Conservation (phyloP, 352 stramenopile genomes). For the Plasmopara viticola region DNA sequence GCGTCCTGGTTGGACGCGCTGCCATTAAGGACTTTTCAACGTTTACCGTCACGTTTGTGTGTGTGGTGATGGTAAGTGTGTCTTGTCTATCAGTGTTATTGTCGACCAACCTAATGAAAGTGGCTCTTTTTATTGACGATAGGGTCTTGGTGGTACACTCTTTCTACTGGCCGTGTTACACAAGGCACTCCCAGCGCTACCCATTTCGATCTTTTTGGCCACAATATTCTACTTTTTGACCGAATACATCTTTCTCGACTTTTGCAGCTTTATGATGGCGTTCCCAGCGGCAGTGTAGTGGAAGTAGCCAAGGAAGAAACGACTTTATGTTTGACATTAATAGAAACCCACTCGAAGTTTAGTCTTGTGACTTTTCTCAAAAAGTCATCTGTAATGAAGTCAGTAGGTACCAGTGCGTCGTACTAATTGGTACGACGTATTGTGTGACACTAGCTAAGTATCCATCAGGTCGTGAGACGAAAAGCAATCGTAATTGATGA, state of each 20-base stretch:
- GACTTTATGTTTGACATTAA: conserved; percentile 11
- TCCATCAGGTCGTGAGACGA: too few relatives aligned
- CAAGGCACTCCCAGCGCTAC: conserved; percentile 92
- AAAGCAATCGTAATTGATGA: too few relatives aligned
- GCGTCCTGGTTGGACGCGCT: conserved; percentile 93
- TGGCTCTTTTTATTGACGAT: conserved; percentile 10
- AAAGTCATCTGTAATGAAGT: too few relatives aligned
- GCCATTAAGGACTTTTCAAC: conserved; percentile 94
- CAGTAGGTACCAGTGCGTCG: too few relatives aligned
- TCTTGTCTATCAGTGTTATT: not conserved
- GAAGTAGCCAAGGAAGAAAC: conserved; percentile 15
- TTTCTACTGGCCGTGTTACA: conserved; percentile 93
- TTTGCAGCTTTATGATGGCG: conserved; percentile 74
- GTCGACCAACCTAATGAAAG: not conserved
- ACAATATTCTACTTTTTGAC: conserved; percentile 82
- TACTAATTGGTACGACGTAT: too few relatives aligned
- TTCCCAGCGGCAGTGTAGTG: conserved; percentile 48
- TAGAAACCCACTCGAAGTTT: too few relatives aligned
- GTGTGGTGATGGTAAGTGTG: conserved; percentile 85
- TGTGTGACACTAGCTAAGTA: too few relatives aligned
- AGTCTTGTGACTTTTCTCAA: not conserved
- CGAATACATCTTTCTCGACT: conserved; percentile 78
- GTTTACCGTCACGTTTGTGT: conserved; percentile 91
- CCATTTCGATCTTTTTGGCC: conserved; percentile 90
- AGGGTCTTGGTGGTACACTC: conserved; percentile 91